phyloP scores from a whole-genome alignment of 148 eudicot genomes.

The Rhododendron henanense region DNA sequence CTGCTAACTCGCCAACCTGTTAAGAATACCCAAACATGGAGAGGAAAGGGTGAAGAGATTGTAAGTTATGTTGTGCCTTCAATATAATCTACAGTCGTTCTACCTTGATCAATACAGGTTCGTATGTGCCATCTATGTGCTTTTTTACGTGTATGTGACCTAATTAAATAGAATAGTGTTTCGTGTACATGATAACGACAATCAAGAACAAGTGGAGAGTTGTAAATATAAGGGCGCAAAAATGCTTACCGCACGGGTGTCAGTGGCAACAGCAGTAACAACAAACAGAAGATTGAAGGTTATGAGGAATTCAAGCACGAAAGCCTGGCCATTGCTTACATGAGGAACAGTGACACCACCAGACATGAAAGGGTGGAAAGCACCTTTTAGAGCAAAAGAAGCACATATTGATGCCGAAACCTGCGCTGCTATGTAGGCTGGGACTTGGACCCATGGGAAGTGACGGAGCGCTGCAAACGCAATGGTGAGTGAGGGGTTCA shows the following conservation, averaged over 20 bases:
- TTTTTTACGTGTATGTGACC: not conserved
- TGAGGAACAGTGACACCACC: slow-evolving; percentile 93
- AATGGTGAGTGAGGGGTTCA: slow-evolving; percentile 84
- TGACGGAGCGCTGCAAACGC: slow-evolving; percentile 93
- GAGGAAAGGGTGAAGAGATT: not conserved
- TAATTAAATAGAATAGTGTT: not conserved
- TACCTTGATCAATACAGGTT: not conserved
- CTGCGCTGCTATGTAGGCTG: slow-evolving; percentile 83
- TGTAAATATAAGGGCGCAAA: not conserved
- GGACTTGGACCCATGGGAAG: slow-evolving; percentile 91
- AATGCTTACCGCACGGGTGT: slow-evolving; percentile 70
- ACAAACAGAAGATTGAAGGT: slow-evolving; percentile 93
- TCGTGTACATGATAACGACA: not conserved
- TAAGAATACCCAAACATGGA: not conserved
- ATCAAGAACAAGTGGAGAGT: not conserved
- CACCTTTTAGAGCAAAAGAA: slow-evolving; percentile 77
- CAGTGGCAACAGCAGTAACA: slow-evolving; percentile 94
- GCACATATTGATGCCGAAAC: slow-evolving; percentile 88
- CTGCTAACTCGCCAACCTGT: slow-evolving; percentile 96
- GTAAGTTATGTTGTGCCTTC: not conserved
- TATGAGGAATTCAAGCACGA: slow-evolving; percentile 74
- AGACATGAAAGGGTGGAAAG: slow-evolving; percentile 77
- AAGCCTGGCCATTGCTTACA: slow-evolving; percentile 62
- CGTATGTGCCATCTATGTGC: not conserved
- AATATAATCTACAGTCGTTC: no score